Base-by-base conservation (phyloP, 139 green algal genomes). In the Micractinium conductrix region DNA sequence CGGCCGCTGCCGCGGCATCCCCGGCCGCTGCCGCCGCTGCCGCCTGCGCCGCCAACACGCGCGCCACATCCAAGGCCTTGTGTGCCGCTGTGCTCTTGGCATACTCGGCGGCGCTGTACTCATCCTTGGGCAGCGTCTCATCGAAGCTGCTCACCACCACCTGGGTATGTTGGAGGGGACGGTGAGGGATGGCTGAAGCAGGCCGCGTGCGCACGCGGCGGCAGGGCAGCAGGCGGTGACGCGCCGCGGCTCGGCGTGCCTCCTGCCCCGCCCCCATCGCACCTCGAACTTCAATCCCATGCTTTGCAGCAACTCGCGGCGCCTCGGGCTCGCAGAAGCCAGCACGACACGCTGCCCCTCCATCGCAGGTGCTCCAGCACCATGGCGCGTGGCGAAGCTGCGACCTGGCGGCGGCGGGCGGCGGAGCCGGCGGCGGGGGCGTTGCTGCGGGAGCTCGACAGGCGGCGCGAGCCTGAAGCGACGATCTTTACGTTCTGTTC, bases 11-110 rank as follows among this genome's bases (percentile, higher is more conserved):
- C 26, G 55, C 55, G 9, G 55, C 55, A 17, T 19, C 42, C 3
- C 53, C 30, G 1, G 75, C 75, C n/a, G 75, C 75, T 68, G 74
- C 53, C 50, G 45, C 24, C 30, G 62, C 48, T 74, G 83, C 45
- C 9, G 69, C 82, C 45, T 45, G 69, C 45, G 40, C 50, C 42
- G 38, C 33, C 69, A 88, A 30, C 28, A 58, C 53, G 4, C 45
- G n/a, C 3, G 88, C 85, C 3, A 97, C 93, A 55, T 97, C 93
- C 30, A 93, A 67, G 3, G 91, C 94, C 80, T 98, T 98, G 74
- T 94, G 86, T 3, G 38, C 84, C 0, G 95, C 93, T 30, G 95
- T 98, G 21, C 87, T 87, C 6, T 85, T n/a, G 0, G 95, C 95
- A 65, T 98, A 98, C 33, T 92, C 89, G 28, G 73, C 90, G 19